Percentiles rank a stretch among this genome's conserved stretches.
Conservation (phyloP, 2,329 filamentous ascomycete genomes). For the Colletotrichum paranaense region DNA sequence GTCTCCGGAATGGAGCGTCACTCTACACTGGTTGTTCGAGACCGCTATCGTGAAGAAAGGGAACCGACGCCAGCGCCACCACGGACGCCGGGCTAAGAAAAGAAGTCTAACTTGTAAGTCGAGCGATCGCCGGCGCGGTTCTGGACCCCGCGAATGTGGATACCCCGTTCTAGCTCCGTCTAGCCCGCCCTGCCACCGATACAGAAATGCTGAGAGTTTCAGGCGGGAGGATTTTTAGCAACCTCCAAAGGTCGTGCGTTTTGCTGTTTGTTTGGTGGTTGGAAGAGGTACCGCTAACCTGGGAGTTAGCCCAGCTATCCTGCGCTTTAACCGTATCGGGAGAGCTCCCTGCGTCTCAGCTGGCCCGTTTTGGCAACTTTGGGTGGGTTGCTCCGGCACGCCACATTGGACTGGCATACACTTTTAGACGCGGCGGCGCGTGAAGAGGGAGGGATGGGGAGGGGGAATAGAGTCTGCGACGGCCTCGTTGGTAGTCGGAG, state of each 20-base stretch:
- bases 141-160: neutral
- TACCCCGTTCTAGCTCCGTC: neutral
- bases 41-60: neutral
- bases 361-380: neutral
- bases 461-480: neutral
- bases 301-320: neutral
- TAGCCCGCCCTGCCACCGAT: neutral
- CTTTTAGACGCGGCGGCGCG: neutral
- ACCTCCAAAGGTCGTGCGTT: neutral
- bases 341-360: neutral
- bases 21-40: neutral
- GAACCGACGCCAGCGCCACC: neutral
- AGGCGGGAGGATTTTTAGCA: neutral
- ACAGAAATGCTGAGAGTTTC: slow-evolving; percentile 1
- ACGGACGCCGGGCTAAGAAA: neutral
- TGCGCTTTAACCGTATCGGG: neutral
- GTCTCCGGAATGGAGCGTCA: neutral
- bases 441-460: neutral
- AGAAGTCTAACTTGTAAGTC: neutral
- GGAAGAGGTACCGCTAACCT: too few species aligned
- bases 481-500: neutral
- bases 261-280: neutral
- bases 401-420: neutral
- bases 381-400: neutral
- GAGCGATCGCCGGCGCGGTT: neutral